Conservation (phyloP, 179 eudicot species). For the Vitellaria paradoxa region DNA sequence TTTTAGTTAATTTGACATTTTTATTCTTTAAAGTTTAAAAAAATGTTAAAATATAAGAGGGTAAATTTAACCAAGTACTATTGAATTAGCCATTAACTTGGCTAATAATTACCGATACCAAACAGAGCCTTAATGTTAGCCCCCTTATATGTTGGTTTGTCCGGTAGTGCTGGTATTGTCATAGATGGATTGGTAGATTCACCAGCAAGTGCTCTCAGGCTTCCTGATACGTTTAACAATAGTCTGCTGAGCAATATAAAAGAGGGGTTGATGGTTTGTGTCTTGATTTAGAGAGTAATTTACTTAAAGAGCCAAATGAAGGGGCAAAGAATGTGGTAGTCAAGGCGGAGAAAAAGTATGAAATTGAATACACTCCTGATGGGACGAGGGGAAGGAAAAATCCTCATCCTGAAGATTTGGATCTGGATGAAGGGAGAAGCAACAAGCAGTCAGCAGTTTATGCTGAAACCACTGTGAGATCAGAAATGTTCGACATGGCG, state of each 20-base stretch:
- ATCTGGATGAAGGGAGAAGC: conserved; percentile 43
- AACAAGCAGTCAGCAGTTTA: conserved; percentile 61
- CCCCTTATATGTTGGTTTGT: conserved; percentile 22
- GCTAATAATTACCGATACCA: too few relatives aligned
- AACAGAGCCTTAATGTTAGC: too few relatives aligned
- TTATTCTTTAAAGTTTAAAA: too few relatives aligned
- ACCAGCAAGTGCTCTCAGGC: conserved; percentile 51
- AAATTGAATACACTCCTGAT: conserved; percentile 14
- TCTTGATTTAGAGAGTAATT: too few relatives aligned
- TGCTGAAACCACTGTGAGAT: conserved; percentile 48
- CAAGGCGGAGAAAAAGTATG: conserved; percentile 24
- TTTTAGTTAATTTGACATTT: too few relatives aligned
- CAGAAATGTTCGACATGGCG: conserved; percentile 73
- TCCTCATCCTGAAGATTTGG: conserved; percentile 32
- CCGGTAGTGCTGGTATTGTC: conserved; percentile 28
- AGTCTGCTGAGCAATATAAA: conserved; percentile 52
- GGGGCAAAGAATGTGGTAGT: conserved; percentile 16
- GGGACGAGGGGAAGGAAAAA: conserved; percentile 44
- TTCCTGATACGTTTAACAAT: conserved; percentile 52
- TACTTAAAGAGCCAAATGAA: conserved; percentile 17
- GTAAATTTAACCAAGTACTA: too few relatives aligned
- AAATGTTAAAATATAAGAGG: too few relatives aligned
- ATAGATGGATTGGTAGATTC: conserved; percentile 47
- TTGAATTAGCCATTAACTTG: too few relatives aligned
- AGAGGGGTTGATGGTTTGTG: conserved; percentile 51